Conservation (phyloP, 352 stramenopile genomes). For the Pythium coloratum region DNA sequence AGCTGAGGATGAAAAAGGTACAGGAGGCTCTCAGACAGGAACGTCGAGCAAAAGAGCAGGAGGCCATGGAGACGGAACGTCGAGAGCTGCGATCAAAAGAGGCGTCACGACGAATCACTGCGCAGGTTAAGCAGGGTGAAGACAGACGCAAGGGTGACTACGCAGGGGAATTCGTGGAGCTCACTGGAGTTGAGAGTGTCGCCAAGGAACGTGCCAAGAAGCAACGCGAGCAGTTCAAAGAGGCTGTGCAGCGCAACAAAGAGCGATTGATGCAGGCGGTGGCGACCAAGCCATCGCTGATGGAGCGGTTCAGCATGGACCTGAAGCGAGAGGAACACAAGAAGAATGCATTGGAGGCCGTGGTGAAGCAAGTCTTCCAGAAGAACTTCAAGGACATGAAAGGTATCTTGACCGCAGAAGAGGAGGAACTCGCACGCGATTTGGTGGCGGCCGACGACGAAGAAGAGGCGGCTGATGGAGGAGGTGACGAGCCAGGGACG, state of each 20-base stretch:
- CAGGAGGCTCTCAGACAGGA: constrained; percentile 34
- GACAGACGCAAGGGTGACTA: constrained; percentile 50
- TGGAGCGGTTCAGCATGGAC: constrained; percentile 72
- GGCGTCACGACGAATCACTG: constrained; percentile 49
- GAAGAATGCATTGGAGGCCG: constrained; percentile 58
- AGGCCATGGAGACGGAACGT: constrained; percentile 27
- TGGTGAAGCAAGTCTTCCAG: constrained; percentile 77
- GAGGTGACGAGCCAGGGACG: background rate
- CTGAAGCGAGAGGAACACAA: constrained; percentile 74
- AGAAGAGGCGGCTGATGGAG: background rate
- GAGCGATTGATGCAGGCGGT: constrained; percentile 50
- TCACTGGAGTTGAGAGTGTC: constrained; percentile 37
- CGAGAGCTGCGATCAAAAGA: constrained; percentile 43
- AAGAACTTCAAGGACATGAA: constrained; percentile 59
- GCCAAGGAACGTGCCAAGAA: constrained; percentile 60
- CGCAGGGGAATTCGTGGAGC: constrained; percentile 45
- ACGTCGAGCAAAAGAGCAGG: constrained; percentile 41
- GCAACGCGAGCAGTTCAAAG: constrained; percentile 55
- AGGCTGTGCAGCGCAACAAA: constrained; percentile 65
- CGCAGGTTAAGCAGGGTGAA: constrained; percentile 57
- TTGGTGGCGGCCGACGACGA: constrained; percentile 40
- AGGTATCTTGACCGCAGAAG: constrained; percentile 63
- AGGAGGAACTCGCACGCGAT: constrained; percentile 58
- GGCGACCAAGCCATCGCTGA: constrained; percentile 56
- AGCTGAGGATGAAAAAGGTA: constrained; percentile 52